Evolutionary conservation across 768 basidiomycete species (phyloP), one percentile per base, ranked within the genome.

Genomic region (Suillus decipiens): DNA sequence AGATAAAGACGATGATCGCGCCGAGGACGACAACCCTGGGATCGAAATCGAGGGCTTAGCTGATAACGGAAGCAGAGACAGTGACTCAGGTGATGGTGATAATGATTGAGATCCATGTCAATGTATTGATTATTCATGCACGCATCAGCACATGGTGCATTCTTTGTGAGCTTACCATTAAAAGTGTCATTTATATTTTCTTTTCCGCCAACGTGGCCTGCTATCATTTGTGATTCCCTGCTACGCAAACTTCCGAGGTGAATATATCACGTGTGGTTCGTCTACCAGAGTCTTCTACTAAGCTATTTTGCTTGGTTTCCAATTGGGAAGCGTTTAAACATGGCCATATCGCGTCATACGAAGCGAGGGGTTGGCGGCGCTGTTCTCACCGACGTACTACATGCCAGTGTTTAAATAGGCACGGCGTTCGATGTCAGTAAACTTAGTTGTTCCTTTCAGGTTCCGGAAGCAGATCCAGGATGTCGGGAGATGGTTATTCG

Each of bases 31-130:
- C 61, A 79, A 84, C 64, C 85, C 86, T 64, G 85, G 86, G 72
- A 76, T 89, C 63, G 80, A 87, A 69, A 89, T 90, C 62, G 89
- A 89, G 75, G 88, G 86, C 43, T 73, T 89, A 60, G 68, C 72
- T 60, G 66, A 73, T 59, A 64, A 64, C 3, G 58, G 64, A 45
- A 66, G 57, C 50, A 69, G 63, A 19, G 68, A 66, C 31, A 62
- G 68, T 55, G 76, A 72, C 60, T 68, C 63, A 57, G 73, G 72
- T 63, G 71, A 72, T 39, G 66, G 63, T 3, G 70, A 61, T 53
- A 66, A 69, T 68, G 74, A 57, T 57, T 57, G 28, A 57, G 37
- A 57, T 19, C 24, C 7, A 41, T 28, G 6, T 24, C 37, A 39
- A 39, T 56, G 37, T 2, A 28, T 56, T 56, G 15, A 36, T 55